Evolutionary conservation across 192 early-diverging fungal species (phyloP).

Genomic region (Backusella circina): DNA sequence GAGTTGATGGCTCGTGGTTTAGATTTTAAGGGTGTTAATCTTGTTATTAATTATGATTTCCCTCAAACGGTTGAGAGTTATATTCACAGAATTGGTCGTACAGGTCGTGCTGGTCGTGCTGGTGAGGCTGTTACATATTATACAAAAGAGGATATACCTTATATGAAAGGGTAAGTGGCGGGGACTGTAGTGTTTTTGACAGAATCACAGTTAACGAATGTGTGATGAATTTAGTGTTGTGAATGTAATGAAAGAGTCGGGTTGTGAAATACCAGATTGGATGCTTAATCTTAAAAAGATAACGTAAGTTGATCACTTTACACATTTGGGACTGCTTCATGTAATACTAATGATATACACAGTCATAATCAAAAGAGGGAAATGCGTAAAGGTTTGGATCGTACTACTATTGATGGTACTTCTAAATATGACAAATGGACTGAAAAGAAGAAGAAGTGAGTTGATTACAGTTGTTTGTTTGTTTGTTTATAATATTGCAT

Average conservation of each 20-base stretch:
- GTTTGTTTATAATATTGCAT: neutral
- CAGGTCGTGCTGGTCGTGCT: conserved; percentile 89
- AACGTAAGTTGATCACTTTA: conserved; percentile 29
- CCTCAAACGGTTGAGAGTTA: conserved; percentile 90
- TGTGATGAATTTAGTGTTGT: conserved; percentile 78
- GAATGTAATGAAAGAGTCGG: conserved; percentile 95
- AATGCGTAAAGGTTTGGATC: conserved; percentile 71
- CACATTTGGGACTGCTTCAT: neutral
- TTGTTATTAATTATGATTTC: conserved; percentile 99
- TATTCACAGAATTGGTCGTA: conserved; percentile 96
- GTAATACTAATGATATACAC: neutral
- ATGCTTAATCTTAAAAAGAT: conserved; percentile 88
- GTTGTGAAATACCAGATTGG: conserved; percentile 97
- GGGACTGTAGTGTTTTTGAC: too few species aligned
- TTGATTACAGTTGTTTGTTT: neutral
- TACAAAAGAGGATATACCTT: conserved; percentile 87
- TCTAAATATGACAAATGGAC: conserved; percentile 72
- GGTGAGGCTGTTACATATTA: conserved; percentile 95
- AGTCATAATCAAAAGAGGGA: conserved; percentile 64
- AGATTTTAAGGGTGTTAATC: conserved; percentile 96
- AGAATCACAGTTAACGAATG: too few species aligned
- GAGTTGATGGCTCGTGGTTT: conserved; percentile 98
- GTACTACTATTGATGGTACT: conserved; percentile 74
- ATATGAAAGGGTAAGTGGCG: conserved; percentile 69
- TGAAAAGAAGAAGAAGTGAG: conserved; percentile 62